These are phyloP conservation scores for Monosporozyma siamensis DNA, from an alignment of 805 yeast genomes.

Conservation along the genomic window DNA sequence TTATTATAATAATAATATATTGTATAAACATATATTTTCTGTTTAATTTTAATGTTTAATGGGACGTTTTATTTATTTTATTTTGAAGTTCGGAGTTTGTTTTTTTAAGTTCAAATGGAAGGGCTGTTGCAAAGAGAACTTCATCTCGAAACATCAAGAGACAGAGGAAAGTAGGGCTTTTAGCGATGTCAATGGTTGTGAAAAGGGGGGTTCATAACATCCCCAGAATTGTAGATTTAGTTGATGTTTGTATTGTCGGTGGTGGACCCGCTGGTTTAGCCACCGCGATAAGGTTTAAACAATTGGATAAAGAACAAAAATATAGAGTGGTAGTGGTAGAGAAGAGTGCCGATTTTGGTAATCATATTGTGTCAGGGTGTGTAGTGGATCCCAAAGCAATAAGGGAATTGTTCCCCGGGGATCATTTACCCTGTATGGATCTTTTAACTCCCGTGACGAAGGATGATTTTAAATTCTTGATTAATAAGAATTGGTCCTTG, in stretches of 20 bases:
- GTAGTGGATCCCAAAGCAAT: slow-evolving; percentile 86
- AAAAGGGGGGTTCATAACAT: slow-evolving; percentile 1
- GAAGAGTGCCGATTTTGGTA: slow-evolving; percentile 88
- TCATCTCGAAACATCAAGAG: neutral
- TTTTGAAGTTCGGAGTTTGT: neutral
- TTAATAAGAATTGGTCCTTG: slow-evolving; percentile 43
- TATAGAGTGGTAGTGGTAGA: slow-evolving; percentile 83
- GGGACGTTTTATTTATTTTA: neutral
- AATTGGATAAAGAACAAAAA: slow-evolving; percentile 65
- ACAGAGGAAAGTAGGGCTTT: neutral
- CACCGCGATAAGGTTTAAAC: slow-evolving; percentile 84
- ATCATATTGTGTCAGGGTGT: slow-evolving; percentile 89
- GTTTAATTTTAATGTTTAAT: neutral
- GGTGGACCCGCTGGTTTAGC: slow-evolving; percentile 98
- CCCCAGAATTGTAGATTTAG: slow-evolving; percentile 69
- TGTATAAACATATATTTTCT: slow-evolving; percentile 1
- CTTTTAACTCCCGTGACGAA: slow-evolving; percentile 62
- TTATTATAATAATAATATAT: slow-evolving; percentile 4
- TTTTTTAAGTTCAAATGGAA: neutral
- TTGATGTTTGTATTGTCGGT: slow-evolving; percentile 92
- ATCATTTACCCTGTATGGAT: slow-evolving; percentile 71
- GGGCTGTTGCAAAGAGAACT: neutral
- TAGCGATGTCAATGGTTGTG: neutral
- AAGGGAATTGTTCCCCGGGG: slow-evolving; percentile 61
- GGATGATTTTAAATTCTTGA: slow-evolving; percentile 65